These are phyloP conservation scores for Otatea glauca DNA, from an alignment of 176 grass and related monocot species.

Conservation along the genomic window DNA sequence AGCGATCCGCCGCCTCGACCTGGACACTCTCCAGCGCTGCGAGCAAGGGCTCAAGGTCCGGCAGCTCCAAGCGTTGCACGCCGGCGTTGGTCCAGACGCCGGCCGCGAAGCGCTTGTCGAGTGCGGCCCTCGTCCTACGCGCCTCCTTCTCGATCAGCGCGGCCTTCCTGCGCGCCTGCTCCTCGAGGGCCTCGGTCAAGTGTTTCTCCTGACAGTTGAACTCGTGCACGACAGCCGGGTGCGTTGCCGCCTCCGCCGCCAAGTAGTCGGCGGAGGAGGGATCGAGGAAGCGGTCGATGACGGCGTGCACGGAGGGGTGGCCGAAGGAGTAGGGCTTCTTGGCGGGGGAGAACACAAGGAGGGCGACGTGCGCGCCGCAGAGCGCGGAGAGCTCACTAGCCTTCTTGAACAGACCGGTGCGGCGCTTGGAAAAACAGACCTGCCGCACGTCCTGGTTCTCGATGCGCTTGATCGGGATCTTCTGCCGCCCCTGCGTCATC, in stretches of 20 bases:
- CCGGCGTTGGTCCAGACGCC: slow-evolving; percentile 38
- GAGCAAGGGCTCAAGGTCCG: slow-evolving; percentile 28
- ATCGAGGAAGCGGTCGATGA: slow-evolving; percentile 38
- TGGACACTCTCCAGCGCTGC: slow-evolving; percentile 48
- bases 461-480: slow-evolving; percentile 73
- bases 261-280: background rate
- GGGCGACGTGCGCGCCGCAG: slow-evolving; percentile 55
- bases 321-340: slow-evolving; percentile 54
- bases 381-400: slow-evolving; percentile 62
- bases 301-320: slow-evolving; percentile 51
- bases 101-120: slow-evolving; percentile 12
- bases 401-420: slow-evolving; percentile 66
- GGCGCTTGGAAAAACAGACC: slow-evolving; percentile 78
- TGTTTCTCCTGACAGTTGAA: background rate
- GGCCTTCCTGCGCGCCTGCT: slow-evolving; percentile 15
- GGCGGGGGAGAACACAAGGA: slow-evolving; percentile 69
- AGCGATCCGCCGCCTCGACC: slow-evolving; percentile 3
- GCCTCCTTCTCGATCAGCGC: slow-evolving; percentile 40
- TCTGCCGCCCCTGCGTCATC: slow-evolving; percentile 61
- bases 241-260: background rate
- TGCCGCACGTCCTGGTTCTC: slow-evolving; percentile 36
- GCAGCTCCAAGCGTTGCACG: background rate
- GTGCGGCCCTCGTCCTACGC: slow-evolving; percentile 4
- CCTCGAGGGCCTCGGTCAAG: slow-evolving; percentile 17
- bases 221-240: background rate